Evolutionary conservation across 768 basidiomycete genomes (phyloP).

Genomic region (Trametopsis cervina): DNA sequence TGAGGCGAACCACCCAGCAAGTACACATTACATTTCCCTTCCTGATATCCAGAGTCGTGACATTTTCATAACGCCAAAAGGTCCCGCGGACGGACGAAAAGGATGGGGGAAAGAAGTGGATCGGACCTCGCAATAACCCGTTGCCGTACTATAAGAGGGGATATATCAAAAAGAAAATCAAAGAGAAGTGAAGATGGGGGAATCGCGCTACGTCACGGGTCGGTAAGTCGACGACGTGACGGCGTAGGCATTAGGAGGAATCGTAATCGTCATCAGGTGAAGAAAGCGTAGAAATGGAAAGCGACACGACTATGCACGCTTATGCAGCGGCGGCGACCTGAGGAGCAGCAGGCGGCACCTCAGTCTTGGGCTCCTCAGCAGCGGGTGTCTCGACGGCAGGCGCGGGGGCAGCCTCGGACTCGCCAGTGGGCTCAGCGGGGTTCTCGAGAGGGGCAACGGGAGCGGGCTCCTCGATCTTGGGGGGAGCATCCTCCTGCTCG

Average conservation of each 20-base stretch:
- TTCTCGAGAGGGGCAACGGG: slow-evolving; percentile 83
- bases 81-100: background rate
- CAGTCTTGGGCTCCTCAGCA: slow-evolving; percentile 30
- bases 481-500: slow-evolving; percentile 86
- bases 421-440: slow-evolving; percentile 44
- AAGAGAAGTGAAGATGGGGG: slow-evolving; percentile 23
- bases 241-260: slow-evolving; percentile 20
- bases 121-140: slow-evolving; percentile 35
- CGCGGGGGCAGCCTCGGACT: slow-evolving; percentile 29
- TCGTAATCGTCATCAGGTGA: slow-evolving; percentile 28
- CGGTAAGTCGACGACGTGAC: slow-evolving; percentile 11
- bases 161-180: slow-evolving; percentile 30
- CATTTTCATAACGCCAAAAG: background rate
- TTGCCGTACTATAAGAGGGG: slow-evolving; percentile 25
- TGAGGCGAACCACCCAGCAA: no score
- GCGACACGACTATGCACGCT: slow-evolving; percentile 27
- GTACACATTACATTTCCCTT: background rate
- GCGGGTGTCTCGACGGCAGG: slow-evolving; percentile 19
- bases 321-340: slow-evolving; percentile 80
- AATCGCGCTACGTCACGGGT: slow-evolving; percentile 23
- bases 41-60: background rate
- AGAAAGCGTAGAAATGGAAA: slow-evolving; percentile 31
- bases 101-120: background rate
- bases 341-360: slow-evolving; percentile 48
- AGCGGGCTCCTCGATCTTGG: slow-evolving; percentile 77